Base-by-base conservation (phyloP, 176 grass and related monocot species). In the Avena eriantha region DNA sequence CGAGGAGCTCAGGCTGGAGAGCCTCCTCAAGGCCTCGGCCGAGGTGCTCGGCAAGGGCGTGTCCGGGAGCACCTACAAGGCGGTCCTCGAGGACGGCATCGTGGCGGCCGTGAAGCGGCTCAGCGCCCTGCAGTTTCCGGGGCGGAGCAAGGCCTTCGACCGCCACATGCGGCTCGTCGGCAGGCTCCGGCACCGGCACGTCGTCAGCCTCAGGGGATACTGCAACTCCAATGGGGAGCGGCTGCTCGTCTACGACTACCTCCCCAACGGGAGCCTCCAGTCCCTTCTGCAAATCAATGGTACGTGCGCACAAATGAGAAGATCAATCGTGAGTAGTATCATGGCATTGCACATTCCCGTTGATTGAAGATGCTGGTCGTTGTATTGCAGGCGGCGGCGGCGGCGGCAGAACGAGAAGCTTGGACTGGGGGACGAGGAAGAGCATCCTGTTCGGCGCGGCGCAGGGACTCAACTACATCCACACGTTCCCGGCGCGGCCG, bases 1-100 rank as follows among this genome's bases (percentile, higher is more conserved):
- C 57, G 89, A 92, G 33, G 92, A 91, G 72, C 86, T 96, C n/a
- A 65, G 85, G 83, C 59, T 96, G 89, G 94, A 96, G 69, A 86
- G 82, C 79, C 79, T 96, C 6, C 60, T 96, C 53, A 96, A 94
- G 86, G 89, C 89, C 17, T 96, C 94, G 0, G 94, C 92, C 0
- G 94, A 96, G 79, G 92, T 96, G 49, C 85, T 96, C 21, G 92
- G 94, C 53, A 96, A 94, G 86, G 94, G 92, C n/a, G 69, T 92
- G 73, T 93, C 89, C 11, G 92, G 94, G 45, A 94, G 94, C 87
- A 94, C 89, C 21, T 96, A 96, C 87, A 94, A 88, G 78, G 92
- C 89, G 22, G 83, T 94, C 3, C 83, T 96, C 4, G 92, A 96
- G 73, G 92, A 96, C 80, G 92, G 92, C 80, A 63, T 90, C 55